phyloP scores from a whole-genome alignment of 768 basidiomycete genomes.

The Tulasnella sp. region DNA sequence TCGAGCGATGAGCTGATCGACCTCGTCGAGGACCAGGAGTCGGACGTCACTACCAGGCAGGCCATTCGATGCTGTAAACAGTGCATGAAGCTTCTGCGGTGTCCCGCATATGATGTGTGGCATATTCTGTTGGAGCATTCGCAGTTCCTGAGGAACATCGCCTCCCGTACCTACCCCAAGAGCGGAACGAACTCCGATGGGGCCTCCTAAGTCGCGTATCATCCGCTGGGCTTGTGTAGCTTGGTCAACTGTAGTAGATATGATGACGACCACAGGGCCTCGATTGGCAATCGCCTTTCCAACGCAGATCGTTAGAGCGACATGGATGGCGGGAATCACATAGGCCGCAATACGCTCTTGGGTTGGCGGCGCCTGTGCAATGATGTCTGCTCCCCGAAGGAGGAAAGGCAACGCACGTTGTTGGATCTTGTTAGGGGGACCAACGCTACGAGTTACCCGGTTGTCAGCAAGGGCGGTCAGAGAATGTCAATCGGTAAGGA shows the following conservation, averaged over 20 bases:
- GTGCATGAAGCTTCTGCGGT: slow-evolving; percentile 91
- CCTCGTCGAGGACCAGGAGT: slow-evolving; percentile 95
- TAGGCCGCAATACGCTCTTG: slow-evolving; percentile 99
- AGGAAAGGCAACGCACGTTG: slow-evolving; percentile 96
- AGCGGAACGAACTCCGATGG: slow-evolving; percentile 89
- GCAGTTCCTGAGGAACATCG: slow-evolving; percentile 71
- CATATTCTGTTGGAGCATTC: slow-evolving; percentile 84
- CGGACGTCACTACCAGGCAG: slow-evolving; percentile 82
- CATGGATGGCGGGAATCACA: slow-evolving; percentile 87
- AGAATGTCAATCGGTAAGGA: slow-evolving; percentile 28
- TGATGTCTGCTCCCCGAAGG: slow-evolving; percentile 91
- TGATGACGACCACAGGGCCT: slow-evolving; percentile 88
- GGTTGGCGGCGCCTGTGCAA: slow-evolving; percentile 97
- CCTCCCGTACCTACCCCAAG: slow-evolving; percentile 82
- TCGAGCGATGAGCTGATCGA: slow-evolving; percentile 96
- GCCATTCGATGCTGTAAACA: slow-evolving; percentile 63
- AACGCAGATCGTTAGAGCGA: slow-evolving; percentile 67
- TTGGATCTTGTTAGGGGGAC: slow-evolving; percentile 99
- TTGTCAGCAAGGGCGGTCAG: background rate
- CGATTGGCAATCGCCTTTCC: slow-evolving; percentile 59
- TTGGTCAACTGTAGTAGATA: slow-evolving; percentile 98
- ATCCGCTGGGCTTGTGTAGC: slow-evolving; percentile 96
- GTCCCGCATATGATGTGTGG: slow-evolving; percentile 97
- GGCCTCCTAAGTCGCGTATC: slow-evolving; percentile 91
- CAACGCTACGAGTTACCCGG: slow-evolving; percentile 61